These are phyloP conservation scores for Verticillium nubilum DNA, from an alignment of 2,329 filamentous ascomycete species.

Conservation along the genomic window DNA sequence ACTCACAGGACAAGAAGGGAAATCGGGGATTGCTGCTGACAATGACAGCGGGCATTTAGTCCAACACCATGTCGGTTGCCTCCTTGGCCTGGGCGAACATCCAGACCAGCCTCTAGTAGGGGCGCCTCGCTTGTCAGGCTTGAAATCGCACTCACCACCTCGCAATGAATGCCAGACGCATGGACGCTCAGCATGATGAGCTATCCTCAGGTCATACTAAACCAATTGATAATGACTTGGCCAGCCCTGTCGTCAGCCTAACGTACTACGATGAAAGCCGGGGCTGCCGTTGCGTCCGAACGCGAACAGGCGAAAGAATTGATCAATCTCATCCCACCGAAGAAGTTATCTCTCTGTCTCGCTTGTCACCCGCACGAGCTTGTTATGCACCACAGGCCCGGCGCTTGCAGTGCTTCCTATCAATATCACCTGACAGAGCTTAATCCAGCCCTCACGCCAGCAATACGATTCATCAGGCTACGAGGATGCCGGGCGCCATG, in stretches of 20 bases:
- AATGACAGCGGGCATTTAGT: background rate
- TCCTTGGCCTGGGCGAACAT: background rate
- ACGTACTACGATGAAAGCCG: background rate
- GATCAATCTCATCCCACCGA: background rate
- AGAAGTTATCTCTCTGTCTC: background rate
- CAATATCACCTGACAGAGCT: background rate
- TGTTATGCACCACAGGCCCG: background rate
- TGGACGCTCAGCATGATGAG: background rate
- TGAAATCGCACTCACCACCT: background rate
- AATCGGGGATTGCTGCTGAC: background rate
- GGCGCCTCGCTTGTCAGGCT: background rate
- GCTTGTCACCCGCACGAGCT: background rate
- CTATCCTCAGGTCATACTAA: background rate
- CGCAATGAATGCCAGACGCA: background rate
- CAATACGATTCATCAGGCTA: background rate
- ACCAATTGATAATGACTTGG: background rate
- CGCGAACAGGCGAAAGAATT: background rate
- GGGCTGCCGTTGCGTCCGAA: background rate
- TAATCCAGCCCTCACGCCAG: background rate
- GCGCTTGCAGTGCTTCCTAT: background rate
- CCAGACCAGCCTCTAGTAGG: background rate
- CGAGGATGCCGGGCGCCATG: background rate
- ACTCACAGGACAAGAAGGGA: background rate
- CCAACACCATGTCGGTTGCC: background rate
- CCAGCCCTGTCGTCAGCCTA: background rate